These are phyloP conservation scores for Mycena kentingensis DNA, from an alignment of 768 basidiomycete species.

Conservation along the genomic window DNA sequence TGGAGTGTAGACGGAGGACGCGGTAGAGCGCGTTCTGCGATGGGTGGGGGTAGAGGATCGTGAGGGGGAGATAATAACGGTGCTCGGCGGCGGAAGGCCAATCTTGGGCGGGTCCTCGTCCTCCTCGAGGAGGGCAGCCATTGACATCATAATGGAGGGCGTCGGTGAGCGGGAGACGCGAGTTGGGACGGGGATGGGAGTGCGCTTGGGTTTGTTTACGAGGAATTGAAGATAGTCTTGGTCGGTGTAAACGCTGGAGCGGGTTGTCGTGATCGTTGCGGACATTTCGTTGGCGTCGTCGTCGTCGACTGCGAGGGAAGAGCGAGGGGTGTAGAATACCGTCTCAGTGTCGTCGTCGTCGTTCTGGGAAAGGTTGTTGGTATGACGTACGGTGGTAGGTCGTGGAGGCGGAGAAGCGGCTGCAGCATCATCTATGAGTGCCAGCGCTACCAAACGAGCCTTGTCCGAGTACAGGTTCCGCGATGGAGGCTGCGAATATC, in stretches of 20 bases:
- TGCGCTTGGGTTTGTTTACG: slow-evolving; percentile 30
- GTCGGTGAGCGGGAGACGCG: slow-evolving; percentile 22
- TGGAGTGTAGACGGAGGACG: slow-evolving; percentile 27
- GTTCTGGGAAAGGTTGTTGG: slow-evolving; percentile 22
- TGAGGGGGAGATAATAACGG: slow-evolving; percentile 5
- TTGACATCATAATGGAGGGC: slow-evolving; percentile 50
- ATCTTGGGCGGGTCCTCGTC: slow-evolving; percentile 42
- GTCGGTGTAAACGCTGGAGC: slow-evolving; percentile 42
- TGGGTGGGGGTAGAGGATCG: slow-evolving; percentile 7
- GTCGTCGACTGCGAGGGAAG: slow-evolving; percentile 42
- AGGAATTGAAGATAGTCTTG: slow-evolving; percentile 72
- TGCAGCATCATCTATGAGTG: slow-evolving; percentile 20
- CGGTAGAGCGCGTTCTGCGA: slow-evolving; percentile 24
- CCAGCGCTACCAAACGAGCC: slow-evolving; percentile 51
- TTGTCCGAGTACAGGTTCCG: slow-evolving; percentile 56
- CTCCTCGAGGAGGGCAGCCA: slow-evolving; percentile 55
- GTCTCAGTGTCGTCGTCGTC: slow-evolving; percentile 43
- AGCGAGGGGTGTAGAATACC: slow-evolving; percentile 64
- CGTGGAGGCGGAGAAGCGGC: not conserved
- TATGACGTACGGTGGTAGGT: slow-evolving; percentile 15
- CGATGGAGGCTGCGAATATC: slow-evolving; percentile 48
- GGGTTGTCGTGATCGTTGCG: slow-evolving; percentile 22
- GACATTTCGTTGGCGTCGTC: slow-evolving; percentile 28
- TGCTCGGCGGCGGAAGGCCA: slow-evolving; percentile 3
- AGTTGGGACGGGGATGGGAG: not conserved